Conservation (phyloP, 2,329 filamentous ascomycete genomes). For the Magnaporthales sp. region DNA sequence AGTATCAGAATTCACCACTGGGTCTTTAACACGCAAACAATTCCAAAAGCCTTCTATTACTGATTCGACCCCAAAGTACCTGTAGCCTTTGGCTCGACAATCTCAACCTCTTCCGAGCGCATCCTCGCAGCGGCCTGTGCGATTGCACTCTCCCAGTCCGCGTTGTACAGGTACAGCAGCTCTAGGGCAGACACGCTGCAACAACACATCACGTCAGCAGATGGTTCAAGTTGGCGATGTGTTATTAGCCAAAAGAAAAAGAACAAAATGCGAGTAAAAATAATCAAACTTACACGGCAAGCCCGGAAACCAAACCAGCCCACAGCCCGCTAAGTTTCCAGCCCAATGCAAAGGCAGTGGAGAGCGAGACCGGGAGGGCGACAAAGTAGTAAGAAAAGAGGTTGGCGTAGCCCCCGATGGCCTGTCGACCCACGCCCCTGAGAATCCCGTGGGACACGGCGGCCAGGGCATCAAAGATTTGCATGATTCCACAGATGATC, state of each 20-base stretch:
- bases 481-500: constrained; percentile 62
- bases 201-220: background rate
- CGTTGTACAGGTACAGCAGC: constrained; percentile 15
- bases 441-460: constrained; percentile 61
- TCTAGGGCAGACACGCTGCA: constrained; percentile 15
- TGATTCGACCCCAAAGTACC: background rate
- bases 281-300: constrained; percentile 29
- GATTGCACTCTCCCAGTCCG: constrained; percentile 15
- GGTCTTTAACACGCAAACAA: background rate
- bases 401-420: constrained; percentile 63
- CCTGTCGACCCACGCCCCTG: constrained; percentile 60
- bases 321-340: constrained; percentile 63
- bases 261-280: background rate
- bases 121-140: constrained; percentile 5
- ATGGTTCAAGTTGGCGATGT: background rate
- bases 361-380: constrained; percentile 62
- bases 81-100: constrained; percentile 1
- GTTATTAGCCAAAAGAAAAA: background rate
- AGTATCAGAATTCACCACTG: background rate
- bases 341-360: constrained; percentile 52
- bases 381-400: constrained; percentile 64
- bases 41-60: background rate
- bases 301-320: constrained; percentile 53
- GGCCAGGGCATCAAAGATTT: constrained; percentile 61
- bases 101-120: constrained; percentile 5